phyloP scores from a whole-genome alignment of 2,329 filamentous ascomycete genomes.

The Hypocreales sp. region DNA sequence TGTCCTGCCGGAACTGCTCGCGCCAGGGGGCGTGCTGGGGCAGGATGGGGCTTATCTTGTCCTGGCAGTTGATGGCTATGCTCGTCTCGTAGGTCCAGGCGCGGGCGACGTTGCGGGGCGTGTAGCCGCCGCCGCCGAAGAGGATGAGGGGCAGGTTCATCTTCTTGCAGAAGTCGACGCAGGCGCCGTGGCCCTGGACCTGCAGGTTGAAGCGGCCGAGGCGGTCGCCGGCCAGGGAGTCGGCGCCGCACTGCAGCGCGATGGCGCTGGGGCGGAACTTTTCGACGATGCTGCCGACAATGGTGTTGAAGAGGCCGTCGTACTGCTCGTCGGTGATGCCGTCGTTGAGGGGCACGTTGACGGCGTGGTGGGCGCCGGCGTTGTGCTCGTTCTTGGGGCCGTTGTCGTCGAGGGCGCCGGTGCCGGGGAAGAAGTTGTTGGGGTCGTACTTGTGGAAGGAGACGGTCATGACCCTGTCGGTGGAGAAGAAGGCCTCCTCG shows the following conservation, averaged over 20 bases:
- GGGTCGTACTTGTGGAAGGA: conserved; percentile 96
- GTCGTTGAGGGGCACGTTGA: conserved; percentile 83
- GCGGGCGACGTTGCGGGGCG: conserved; percentile 86
- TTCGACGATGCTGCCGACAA: conserved; percentile 64
- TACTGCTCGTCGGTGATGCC: conserved; percentile 89
- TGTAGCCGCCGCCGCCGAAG: conserved; percentile 91
- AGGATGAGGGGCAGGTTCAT: conserved; percentile 71
- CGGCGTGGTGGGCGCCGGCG: conserved; percentile 71
- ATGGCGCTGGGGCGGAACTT: conserved; percentile 83
- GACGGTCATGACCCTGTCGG: conserved; percentile 79
- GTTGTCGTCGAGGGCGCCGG: conserved; percentile 73
- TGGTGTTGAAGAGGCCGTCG: conserved; percentile 63
- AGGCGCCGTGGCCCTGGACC: conserved; percentile 84
- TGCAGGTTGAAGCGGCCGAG: conserved; percentile 94
- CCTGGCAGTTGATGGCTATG: conserved; percentile 63
- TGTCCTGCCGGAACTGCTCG: conserved; percentile 76
- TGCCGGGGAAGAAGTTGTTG: conserved; percentile 72
- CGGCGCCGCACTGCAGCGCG: conserved; percentile 88
- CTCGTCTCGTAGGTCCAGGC: conserved; percentile 96
- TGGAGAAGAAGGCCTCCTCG: conserved; percentile 81
- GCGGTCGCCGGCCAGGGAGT: conserved; percentile 84
- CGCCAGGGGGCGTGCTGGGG: conserved; percentile 73
- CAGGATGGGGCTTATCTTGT: conserved; percentile 55
- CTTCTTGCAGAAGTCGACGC: conserved; percentile 76
- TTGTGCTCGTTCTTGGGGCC: conserved; percentile 73